Conservation (phyloP, 1,284 basidiomycete species). For the Baeospora myosura region DNA sequence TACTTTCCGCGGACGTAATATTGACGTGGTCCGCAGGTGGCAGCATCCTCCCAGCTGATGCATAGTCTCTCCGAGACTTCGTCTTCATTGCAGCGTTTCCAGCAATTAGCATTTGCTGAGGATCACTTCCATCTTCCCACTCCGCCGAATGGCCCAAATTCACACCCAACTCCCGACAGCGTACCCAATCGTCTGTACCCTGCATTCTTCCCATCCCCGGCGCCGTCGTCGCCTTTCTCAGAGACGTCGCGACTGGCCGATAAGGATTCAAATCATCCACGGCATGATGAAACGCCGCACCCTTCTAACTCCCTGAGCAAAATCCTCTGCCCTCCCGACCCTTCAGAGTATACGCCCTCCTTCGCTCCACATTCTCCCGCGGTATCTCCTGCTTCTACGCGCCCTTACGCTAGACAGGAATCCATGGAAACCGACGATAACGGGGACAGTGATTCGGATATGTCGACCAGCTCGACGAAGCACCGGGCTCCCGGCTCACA, state of each 20-base stretch:
- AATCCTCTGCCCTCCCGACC: not conserved
- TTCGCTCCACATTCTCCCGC: not conserved
- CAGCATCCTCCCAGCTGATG: constrained; percentile 44
- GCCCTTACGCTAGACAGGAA: too few species aligned
- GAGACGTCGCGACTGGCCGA: not conserved
- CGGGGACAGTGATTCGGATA: too few species aligned
- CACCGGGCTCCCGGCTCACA: too few species aligned
- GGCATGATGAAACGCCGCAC: not conserved
- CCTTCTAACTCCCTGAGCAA: not conserved
- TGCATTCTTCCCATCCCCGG: constrained; percentile 18
- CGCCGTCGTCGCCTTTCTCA: constrained; percentile 11
- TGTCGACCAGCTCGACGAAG: too few species aligned
- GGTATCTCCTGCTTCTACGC: too few species aligned
- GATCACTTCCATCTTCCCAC: constrained; percentile 21
- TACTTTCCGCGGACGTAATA: constrained; percentile 1
- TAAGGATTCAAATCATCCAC: not conserved
- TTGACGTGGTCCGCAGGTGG: constrained; percentile 19
- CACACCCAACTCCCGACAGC: constrained; percentile 14
- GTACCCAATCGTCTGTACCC: constrained; percentile 15
- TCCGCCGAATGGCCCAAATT: constrained; percentile 15
- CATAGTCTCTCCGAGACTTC: constrained; percentile 38
- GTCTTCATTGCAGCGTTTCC: constrained; percentile 40
- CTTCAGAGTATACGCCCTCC: not conserved
- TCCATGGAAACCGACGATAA: too few species aligned
- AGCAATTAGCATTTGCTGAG: constrained; percentile 29